Evolutionary conservation across 2,329 filamentous ascomycete genomes (phyloP).

Genomic region (Ophiostoma sp.): DNA sequence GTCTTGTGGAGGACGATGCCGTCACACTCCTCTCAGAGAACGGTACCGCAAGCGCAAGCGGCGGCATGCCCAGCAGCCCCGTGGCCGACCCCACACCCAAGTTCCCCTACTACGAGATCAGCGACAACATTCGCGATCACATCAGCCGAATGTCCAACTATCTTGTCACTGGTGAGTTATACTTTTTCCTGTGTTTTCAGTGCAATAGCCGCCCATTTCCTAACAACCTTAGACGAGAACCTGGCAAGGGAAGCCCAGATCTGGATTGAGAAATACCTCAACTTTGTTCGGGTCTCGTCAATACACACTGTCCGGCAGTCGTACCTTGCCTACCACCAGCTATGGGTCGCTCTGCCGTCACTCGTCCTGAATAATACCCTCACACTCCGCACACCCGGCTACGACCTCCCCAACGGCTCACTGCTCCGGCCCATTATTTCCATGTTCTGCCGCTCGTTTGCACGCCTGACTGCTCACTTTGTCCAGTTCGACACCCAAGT

Average conservation of each 20-base stretch:
- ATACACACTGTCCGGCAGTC: slow-evolving; percentile 38
- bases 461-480: slow-evolving; percentile 49
- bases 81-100: slow-evolving; percentile 40
- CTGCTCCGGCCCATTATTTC: slow-evolving; percentile 31
- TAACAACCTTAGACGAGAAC: neutral
- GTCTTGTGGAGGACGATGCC: neutral
- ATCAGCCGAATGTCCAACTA: neutral
- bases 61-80: neutral
- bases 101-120: slow-evolving; percentile 42
- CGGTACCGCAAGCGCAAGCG: neutral
- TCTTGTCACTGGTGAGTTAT: neutral
- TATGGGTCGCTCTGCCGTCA: slow-evolving; percentile 51
- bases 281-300: slow-evolving; percentile 36
- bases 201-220: too few relatives aligned
- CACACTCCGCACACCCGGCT: slow-evolving; percentile 20
- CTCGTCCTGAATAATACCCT: slow-evolving; percentile 36
- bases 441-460: slow-evolving; percentile 40
- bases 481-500: slow-evolving; percentile 44
- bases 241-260: slow-evolving; percentile 39
- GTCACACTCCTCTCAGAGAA: neutral
- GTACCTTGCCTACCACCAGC: slow-evolving; percentile 40
- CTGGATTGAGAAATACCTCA: slow-evolving; percentile 49
- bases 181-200: too few relatives aligned
- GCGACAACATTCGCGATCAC: slow-evolving; percentile 25
- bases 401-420: slow-evolving; percentile 14